Conservation (phyloP, 2,329 filamentous ascomycete genomes). For the Xylariaceae sp. region DNA sequence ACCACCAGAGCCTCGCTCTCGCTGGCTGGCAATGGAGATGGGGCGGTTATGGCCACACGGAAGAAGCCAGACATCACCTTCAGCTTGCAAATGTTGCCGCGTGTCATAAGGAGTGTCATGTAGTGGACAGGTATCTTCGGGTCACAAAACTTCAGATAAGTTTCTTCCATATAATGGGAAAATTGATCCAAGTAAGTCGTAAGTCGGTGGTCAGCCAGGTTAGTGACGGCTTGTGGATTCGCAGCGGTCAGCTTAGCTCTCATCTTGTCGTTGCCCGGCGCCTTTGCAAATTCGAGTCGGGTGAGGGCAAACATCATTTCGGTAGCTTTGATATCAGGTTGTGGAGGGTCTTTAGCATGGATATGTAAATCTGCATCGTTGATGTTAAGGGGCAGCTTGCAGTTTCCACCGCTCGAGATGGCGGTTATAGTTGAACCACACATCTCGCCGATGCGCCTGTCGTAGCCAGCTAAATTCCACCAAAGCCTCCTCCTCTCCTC, state of each 20-base stretch:
- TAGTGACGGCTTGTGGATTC: slow-evolving; percentile 40
- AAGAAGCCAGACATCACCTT: slow-evolving; percentile 53
- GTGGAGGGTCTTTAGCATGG: slow-evolving; percentile 52
- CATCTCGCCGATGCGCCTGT: slow-evolving; percentile 65
- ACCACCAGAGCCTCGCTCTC: slow-evolving; percentile 52
- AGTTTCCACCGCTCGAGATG: slow-evolving; percentile 50
- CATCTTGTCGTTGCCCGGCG: slow-evolving; percentile 46
- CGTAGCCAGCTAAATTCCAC: slow-evolving; percentile 69
- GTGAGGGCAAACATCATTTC: slow-evolving; percentile 59
- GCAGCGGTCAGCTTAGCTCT: slow-evolving; percentile 27
- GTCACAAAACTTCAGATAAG: slow-evolving; percentile 54
- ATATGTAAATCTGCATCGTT: slow-evolving; percentile 58
- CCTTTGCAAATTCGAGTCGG: slow-evolving; percentile 54
- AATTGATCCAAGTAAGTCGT: slow-evolving; percentile 50
- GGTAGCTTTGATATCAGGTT: slow-evolving; percentile 47
- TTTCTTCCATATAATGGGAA: slow-evolving; percentile 51
- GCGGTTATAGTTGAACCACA: slow-evolving; percentile 55
- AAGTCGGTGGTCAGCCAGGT: slow-evolving; percentile 48
- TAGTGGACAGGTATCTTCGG: slow-evolving; percentile 56
- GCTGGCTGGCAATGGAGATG: slow-evolving; percentile 35
- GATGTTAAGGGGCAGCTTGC: slow-evolving; percentile 56
- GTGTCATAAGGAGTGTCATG: slow-evolving; percentile 56
- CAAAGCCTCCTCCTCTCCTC: slow-evolving; percentile 69
- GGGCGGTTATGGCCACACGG: slow-evolving; percentile 40
- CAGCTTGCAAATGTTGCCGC: slow-evolving; percentile 53